Evolutionary conservation across 108 stramenopile species (phyloP).

Genomic region (Cyclotella choctawhatcheeana): DNA sequence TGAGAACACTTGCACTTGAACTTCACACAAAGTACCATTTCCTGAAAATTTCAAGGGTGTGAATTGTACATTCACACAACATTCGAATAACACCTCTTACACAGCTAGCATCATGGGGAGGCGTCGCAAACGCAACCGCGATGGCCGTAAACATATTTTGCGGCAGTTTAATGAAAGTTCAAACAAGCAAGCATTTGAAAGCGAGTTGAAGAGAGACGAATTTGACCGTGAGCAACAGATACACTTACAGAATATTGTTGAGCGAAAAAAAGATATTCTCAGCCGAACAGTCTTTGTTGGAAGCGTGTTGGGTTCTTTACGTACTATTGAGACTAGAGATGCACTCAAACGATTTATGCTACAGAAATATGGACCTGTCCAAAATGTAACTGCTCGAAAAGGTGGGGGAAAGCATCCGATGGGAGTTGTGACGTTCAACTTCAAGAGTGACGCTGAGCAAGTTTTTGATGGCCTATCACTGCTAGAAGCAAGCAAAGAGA

Average conservation of each 20-base stretch:
- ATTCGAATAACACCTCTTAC: no score
- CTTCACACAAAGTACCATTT: background rate
- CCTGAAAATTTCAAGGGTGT: background rate
- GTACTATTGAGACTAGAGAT: background rate
- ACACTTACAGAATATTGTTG: constrained; percentile 1
- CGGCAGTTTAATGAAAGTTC: constrained; percentile 7
- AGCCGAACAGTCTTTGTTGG: constrained; percentile 7
- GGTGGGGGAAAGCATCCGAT: constrained; percentile 7
- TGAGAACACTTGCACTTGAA: background rate
- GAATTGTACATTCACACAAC: no score
- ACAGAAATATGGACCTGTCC: constrained; percentile 31
- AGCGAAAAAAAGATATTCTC: constrained; percentile 1
- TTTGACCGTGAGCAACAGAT: background rate
- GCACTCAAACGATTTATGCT: constrained; percentile 1
- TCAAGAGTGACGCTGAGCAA: constrained; percentile 19
- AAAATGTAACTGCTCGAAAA: constrained; percentile 3
- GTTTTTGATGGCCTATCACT: constrained; percentile 23
- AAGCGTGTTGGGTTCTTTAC: constrained; percentile 1
- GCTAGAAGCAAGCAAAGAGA: background rate
- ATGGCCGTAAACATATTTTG: background rate
- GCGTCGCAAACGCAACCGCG: constrained; percentile 1
- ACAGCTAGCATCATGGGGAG: constrained; percentile 6
- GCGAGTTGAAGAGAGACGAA: background rate
- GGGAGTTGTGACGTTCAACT: constrained; percentile 21
- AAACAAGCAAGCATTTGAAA: constrained; percentile 1